Evolutionary conservation across 1,139 yeast species (phyloP).

Genomic region (Pichia sp.): DNA sequence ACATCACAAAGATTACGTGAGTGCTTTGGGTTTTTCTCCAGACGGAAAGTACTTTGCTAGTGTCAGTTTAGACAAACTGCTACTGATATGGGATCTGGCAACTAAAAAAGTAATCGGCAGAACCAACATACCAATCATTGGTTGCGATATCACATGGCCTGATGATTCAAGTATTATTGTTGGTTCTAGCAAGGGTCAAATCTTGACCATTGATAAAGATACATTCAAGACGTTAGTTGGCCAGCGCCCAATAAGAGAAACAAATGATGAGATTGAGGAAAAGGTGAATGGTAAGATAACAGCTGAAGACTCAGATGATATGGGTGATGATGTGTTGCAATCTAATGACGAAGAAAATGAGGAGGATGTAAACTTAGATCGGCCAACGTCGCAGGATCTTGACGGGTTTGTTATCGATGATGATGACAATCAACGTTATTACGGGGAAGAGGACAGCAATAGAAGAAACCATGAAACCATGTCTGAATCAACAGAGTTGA

Average conservation of each 20-base stretch:
- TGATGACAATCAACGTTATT: slow-evolving; percentile 40
- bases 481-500: slow-evolving; percentile 24
- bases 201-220: slow-evolving; percentile 16
- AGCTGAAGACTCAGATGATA: slow-evolving; percentile 19
- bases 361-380: slow-evolving; percentile 20
- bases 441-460: slow-evolving; percentile 35
- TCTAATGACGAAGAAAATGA: slow-evolving; percentile 31
- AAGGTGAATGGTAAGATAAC: slow-evolving; percentile 11
- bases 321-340: slow-evolving; percentile 16
- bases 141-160: slow-evolving; percentile 15
- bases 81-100: slow-evolving; percentile 54
- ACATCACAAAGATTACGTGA: slow-evolving; percentile 38
- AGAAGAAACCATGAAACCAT: slow-evolving; percentile 13
- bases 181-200: slow-evolving; percentile 16
- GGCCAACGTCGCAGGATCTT: slow-evolving; percentile 18
- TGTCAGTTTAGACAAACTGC: slow-evolving; percentile 42
- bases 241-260: slow-evolving; percentile 10
- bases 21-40: slow-evolving; percentile 57
- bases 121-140: slow-evolving; percentile 12
- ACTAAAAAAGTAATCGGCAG: slow-evolving; percentile 30
- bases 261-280: slow-evolving; percentile 20
- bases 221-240: slow-evolving; percentile 10
- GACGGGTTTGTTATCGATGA: slow-evolving; percentile 22
- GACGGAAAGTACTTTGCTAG: slow-evolving; percentile 57
- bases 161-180: slow-evolving; percentile 11